Percentiles rank a stretch among this genome's conserved stretches.
Evolutionary conservation across 768 basidiomycete species (phyloP).

Genomic region (Kwoniella heveanensis): DNA sequence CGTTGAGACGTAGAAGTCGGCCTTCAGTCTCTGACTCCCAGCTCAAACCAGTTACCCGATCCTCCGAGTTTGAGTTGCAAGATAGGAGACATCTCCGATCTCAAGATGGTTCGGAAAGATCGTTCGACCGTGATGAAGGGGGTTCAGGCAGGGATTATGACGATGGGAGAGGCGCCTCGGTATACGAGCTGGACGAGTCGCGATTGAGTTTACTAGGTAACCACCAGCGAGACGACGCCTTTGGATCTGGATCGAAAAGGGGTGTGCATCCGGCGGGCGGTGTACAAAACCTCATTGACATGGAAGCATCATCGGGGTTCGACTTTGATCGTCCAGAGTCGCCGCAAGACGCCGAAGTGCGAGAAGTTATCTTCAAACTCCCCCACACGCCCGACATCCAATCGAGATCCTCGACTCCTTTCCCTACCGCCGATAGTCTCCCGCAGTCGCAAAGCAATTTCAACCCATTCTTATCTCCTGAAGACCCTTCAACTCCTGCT

Average conservation of each 20-base stretch:
- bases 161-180: slow-evolving; percentile 1
- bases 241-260: too few species aligned
- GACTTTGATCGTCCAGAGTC: slow-evolving; percentile 10
- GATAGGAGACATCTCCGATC: slow-evolving; percentile 3
- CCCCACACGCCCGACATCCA: not conserved
- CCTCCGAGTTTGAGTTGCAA: not conserved
- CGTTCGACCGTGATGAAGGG: not conserved
- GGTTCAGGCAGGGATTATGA: not conserved
- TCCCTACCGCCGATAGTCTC: not conserved
- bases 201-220: not conserved
- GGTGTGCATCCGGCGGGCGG: not conserved
- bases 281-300: slow-evolving; percentile 7
- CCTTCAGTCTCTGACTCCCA: not conserved
- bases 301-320: not conserved
- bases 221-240: not conserved
- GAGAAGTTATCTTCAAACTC: slow-evolving; percentile 37
- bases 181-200: slow-evolving; percentile 17
- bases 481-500: not conserved
- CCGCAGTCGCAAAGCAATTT: not conserved
- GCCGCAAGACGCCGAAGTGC: slow-evolving; percentile 30
- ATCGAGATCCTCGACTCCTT: slow-evolving; percentile 7
- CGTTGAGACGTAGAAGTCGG: slow-evolving; percentile 9
- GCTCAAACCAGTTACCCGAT: not conserved
- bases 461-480: slow-evolving; percentile 16
- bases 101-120: not conserved